phyloP scores from a whole-genome alignment of 306 rosid species.

The Datisca glomerata region DNA sequence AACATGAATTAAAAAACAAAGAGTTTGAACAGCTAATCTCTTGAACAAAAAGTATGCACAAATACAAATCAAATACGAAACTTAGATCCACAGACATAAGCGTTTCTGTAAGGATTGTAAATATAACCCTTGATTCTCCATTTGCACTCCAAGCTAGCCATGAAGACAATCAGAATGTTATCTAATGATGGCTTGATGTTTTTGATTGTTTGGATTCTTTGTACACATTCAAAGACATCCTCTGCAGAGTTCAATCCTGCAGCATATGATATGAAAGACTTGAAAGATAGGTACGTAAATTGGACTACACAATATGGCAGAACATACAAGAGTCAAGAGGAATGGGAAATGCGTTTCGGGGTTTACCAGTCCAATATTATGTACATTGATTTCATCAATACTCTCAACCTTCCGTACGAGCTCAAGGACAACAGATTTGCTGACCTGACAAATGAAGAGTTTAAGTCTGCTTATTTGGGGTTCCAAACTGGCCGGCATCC shows the following conservation, averaged over 20 bases:
- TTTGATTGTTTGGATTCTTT: slow-evolving; percentile 22
- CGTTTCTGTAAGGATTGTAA: too few relatives aligned
- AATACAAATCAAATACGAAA: slow-evolving; percentile 1
- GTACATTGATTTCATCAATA: slow-evolving; percentile 37
- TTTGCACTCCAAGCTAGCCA: slow-evolving; percentile 12
- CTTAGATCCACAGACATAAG: neutral
- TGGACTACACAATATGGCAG: slow-evolving; percentile 32
- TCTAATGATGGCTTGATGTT: slow-evolving; percentile 17
- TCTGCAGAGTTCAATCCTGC: slow-evolving; percentile 8
- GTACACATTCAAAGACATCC: slow-evolving; percentile 20
- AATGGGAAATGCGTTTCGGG: slow-evolving; percentile 35
- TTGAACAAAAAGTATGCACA: slow-evolving; percentile 9
- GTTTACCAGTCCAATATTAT: slow-evolving; percentile 40
- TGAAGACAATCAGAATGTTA: slow-evolving; percentile 22
- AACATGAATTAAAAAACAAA: slow-evolving; percentile 16
- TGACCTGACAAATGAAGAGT: slow-evolving; percentile 54
- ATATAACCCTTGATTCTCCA: too few relatives aligned
- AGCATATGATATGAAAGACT: slow-evolving; percentile 8
- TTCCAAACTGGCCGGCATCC: neutral
- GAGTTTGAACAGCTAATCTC: slow-evolving; percentile 6
- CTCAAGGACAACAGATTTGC: slow-evolving; percentile 53
- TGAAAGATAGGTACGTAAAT: slow-evolving; percentile 36
- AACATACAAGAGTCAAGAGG: slow-evolving; percentile 24
- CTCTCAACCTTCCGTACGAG: slow-evolving; percentile 41
- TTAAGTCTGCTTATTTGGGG: slow-evolving; percentile 28